Evolutionary conservation across 306 rosid species (phyloP), one percentile per base, ranked within the genome.

Genomic region (Corylus americana): DNA sequence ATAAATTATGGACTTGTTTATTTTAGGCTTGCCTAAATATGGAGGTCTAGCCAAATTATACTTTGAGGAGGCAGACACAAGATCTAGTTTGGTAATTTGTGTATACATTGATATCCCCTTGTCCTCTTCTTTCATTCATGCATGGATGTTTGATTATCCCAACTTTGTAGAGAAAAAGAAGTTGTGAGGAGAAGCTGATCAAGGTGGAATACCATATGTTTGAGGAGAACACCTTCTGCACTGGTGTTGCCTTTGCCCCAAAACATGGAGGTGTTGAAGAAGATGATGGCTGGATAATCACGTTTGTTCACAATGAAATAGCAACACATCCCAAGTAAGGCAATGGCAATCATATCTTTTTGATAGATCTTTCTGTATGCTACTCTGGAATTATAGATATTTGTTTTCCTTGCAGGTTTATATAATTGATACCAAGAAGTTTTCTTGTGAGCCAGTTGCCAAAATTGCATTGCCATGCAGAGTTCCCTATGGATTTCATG

Each of bases 241-340:
- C 63, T 49, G 97, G 98, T 50, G 77, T 90, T 70, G 75, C 90
- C 0, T 94, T 94, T 87, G 94, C 88, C 7, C 77, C 91, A 0
- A 82, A 53, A 83, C 79, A 78, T 55, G 81, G 71, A 55, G 90
- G 87, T 27, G 2, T 70, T 18, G 86, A 87, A 74, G 97, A 92
- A 90, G 97, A 94, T 82, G 96, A 90, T 48, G 97, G 92, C 75
- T 94, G 93, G 97, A 77, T 90, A 48, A 74, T 94, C 62, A 81
- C 91, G 75, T 87, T 87, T 87, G 93, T 90, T 83, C 98, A 94
- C 83, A 89, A 84, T 39, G 98, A 92, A 89, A 83, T 54, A 74
- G 90, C 11, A 70, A 66, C 75, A 80, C 31, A 35, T 87, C 95
- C 61, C 81, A 87, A 72, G 96, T 78, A 11, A 74, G n/a, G 64